Evolutionary conservation across 2,329 filamentous ascomycete species (phyloP).

Genomic region (Thermomyces lanuginosus): DNA sequence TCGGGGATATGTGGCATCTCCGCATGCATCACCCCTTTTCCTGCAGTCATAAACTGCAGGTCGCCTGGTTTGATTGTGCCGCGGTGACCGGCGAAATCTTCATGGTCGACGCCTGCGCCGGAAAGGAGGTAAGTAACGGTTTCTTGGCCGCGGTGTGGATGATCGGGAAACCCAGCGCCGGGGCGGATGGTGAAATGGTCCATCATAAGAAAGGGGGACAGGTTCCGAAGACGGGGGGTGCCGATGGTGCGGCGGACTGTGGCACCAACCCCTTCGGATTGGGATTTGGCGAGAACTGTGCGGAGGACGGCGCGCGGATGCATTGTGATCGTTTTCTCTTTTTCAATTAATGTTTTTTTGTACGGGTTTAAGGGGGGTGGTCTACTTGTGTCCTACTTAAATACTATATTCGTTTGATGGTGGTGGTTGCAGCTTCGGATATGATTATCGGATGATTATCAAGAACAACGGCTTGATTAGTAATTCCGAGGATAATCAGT

Average conservation of each 20-base stretch:
- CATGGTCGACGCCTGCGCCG: conserved; percentile 75
- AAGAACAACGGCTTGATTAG: too few relatives aligned
- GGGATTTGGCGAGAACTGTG: conserved; percentile 15
- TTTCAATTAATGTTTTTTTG: too few relatives aligned
- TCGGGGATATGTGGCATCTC: conserved; percentile 77
- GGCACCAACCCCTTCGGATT: conserved; percentile 76
- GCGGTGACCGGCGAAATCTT: conserved; percentile 74
- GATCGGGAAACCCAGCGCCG: conserved; percentile 80
- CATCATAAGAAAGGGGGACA: conserved; percentile 90
- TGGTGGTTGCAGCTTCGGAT: too few relatives aligned
- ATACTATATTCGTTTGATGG: too few relatives aligned
- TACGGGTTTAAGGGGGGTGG: too few relatives aligned
- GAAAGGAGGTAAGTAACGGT: conserved; percentile 80
- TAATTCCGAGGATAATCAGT: too few relatives aligned
- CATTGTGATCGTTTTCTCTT: too few relatives aligned
- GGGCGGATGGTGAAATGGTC: conserved; percentile 74
- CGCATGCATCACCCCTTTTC: conserved; percentile 78
- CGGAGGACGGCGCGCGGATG: too few relatives aligned
- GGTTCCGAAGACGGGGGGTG: conserved; percentile 64
- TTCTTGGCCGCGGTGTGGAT: conserved; percentile 69
- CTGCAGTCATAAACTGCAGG: conserved; percentile 95
- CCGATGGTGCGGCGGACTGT: conserved; percentile 76
- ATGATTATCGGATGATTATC: too few relatives aligned
- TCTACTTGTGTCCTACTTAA: too few relatives aligned
- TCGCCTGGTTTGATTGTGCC: conserved; percentile 79